These are phyloP conservation scores for Aquilaria malaccensis DNA, from an alignment of 345 rosid genomes.

Conservation along the genomic window DNA sequence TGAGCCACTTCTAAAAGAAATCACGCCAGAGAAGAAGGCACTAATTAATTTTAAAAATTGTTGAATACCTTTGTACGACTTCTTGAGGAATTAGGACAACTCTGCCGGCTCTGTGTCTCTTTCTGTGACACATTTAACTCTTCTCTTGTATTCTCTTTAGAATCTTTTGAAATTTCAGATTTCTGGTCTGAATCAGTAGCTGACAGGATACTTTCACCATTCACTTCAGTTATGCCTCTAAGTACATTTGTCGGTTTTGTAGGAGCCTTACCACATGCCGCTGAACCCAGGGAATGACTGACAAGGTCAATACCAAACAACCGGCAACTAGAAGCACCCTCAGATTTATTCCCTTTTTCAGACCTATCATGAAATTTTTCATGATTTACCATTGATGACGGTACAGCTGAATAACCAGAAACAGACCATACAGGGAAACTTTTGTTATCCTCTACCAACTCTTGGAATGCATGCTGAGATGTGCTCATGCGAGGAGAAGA, in stretches of 20 bases:
- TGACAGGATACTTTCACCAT: slow-evolving; percentile 11
- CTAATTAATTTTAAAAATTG: slow-evolving; percentile 5
- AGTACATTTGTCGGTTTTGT: slow-evolving; percentile 23
- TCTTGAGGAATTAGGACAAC: slow-evolving; percentile 34
- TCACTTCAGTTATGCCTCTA: slow-evolving; percentile 30
- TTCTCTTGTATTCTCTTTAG: slow-evolving; percentile 50
- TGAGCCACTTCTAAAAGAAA: no score
- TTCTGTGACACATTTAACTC: slow-evolving; percentile 37
- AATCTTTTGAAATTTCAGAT: slow-evolving; percentile 38
- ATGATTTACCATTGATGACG: slow-evolving; percentile 27
- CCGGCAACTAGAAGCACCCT: slow-evolving; percentile 37
- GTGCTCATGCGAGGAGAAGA: slow-evolving; percentile 36
- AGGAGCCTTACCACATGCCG: slow-evolving; percentile 29
- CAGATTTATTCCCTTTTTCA: slow-evolving; percentile 29
- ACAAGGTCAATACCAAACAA: slow-evolving; percentile 60
- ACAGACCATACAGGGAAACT: slow-evolving; percentile 23
- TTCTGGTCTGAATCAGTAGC: slow-evolving; percentile 27
- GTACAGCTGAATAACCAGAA: slow-evolving; percentile 32
- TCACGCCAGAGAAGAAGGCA: no score
- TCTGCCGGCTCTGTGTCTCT: slow-evolving; percentile 63
- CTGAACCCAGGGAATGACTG: slow-evolving; percentile 26
- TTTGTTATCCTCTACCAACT: slow-evolving; percentile 34
- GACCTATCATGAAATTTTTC: slow-evolving; percentile 48
- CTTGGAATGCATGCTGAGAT: slow-evolving; percentile 40
- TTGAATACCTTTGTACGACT: slow-evolving; percentile 66